A percentile compares a stretch with the other conserved stretches of the same genome.
Conservation (phyloP, 306 rosid species). For the Lablab purpureus region DNA sequence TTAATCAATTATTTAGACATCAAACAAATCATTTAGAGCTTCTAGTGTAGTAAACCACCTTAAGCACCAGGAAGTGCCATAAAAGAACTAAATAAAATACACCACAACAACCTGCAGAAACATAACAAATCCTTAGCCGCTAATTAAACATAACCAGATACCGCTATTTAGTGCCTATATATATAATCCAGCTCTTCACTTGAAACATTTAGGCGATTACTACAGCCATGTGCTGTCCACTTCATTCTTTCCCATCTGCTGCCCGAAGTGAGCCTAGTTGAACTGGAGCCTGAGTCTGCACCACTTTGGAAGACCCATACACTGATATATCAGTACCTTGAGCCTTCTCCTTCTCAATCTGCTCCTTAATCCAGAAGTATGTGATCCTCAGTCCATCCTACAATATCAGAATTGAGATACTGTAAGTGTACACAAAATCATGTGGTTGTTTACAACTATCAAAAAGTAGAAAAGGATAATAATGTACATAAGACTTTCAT, state of each 20-base stretch:
- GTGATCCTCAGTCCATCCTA: constrained; percentile 96
- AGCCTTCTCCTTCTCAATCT: constrained; percentile 90
- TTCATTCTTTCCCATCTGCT: constrained; percentile 89
- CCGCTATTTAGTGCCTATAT: constrained; percentile 23
- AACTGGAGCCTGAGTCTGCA: constrained; percentile 96
- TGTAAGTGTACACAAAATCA: constrained; percentile 23
- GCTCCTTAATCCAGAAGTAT: constrained; percentile 96
- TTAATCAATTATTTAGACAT: background rate
- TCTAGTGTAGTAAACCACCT: constrained; percentile 24
- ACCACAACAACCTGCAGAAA: constrained; percentile 33
- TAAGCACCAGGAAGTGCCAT: constrained; percentile 28
- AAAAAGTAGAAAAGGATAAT: background rate
- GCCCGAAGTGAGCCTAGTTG: constrained; percentile 95
- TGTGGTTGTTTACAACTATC: constrained; percentile 27
- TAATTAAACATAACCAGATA: constrained; percentile 23
- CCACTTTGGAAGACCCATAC: constrained; percentile 95
- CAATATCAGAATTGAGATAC: constrained; percentile 40
- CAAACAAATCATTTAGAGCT: constrained; percentile 16
- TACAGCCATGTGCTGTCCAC: constrained; percentile 24
- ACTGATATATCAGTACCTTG: constrained; percentile 69
- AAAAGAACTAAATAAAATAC: constrained; percentile 26
- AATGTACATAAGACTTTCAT: background rate
- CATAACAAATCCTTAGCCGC: constrained; percentile 34
- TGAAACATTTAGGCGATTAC: constrained; percentile 14
- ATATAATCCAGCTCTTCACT: constrained; percentile 29